A percentile compares a stretch with the other conserved stretches of the same genome.
Conservation (phyloP, 169 alveolate species). For the Ichthyophthirius multifiliis region DNA sequence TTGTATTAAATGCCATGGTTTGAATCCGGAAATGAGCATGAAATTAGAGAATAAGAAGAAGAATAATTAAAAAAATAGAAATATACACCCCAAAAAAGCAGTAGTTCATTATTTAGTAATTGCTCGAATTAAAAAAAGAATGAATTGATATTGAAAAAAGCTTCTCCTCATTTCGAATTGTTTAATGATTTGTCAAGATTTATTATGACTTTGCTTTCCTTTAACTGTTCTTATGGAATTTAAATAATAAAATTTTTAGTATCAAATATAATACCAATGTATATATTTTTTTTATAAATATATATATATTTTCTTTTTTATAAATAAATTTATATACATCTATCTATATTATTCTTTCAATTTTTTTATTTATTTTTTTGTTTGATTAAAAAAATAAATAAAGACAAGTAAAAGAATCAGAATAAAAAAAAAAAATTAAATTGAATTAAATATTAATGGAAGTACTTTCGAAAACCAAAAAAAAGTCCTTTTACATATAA, state of each 20-base stretch:
- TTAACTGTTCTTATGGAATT: neutral
- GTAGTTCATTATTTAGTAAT: neutral
- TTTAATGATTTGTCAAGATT: neutral
- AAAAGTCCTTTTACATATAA: neutral
- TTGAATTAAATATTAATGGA: neutral
- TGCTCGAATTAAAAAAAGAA: neutral
- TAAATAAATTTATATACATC: neutral
- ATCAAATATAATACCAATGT: slow-evolving; percentile 2
- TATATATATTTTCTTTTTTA: neutral
- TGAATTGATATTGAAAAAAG: neutral
- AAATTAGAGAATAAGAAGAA: neutral
- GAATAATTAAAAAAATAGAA: neutral
- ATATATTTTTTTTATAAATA: neutral
- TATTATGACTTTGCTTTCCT: neutral
- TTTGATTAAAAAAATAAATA: neutral
- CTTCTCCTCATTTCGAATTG: slow-evolving; percentile 7
- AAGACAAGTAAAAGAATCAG: neutral
- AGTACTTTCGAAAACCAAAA: neutral
- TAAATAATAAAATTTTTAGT: neutral
- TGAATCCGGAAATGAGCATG: slow-evolving; percentile 6
- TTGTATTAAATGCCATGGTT: slow-evolving; percentile 12
- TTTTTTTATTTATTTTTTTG: neutral
- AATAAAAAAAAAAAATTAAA: neutral
- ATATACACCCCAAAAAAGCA: neutral
- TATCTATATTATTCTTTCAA: neutral